Percentiles rank a stretch among this genome's conserved stretches.
These are phyloP conservation scores for Colletotrichum truncatum DNA, from an alignment of 2,329 filamentous ascomycete genomes.

Conservation along the genomic window DNA sequence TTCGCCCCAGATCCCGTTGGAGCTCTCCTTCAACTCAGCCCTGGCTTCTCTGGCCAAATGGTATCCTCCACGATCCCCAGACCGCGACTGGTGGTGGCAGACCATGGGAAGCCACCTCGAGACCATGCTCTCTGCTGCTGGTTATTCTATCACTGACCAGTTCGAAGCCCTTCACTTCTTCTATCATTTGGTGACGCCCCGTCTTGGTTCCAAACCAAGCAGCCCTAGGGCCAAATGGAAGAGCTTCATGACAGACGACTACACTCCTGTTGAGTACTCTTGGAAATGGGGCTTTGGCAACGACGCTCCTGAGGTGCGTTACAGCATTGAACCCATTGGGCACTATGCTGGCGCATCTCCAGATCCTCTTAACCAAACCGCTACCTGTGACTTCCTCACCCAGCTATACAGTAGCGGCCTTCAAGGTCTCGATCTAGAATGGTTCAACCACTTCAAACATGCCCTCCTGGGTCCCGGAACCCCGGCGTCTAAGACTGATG, in stretches of 20 bases:
- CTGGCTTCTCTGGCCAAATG: not conserved
- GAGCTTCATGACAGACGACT: constrained; percentile 51
- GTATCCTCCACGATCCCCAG: not conserved
- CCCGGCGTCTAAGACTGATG: not conserved
- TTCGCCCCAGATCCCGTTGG: not conserved
- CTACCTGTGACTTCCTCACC: constrained; percentile 13
- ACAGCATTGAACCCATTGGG: constrained; percentile 42
- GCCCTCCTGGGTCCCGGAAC: not conserved
- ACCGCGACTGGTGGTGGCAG: not conserved
- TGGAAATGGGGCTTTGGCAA: constrained; percentile 41
- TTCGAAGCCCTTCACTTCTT: not conserved
- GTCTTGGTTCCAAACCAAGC: not conserved
- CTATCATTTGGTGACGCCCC: not conserved
- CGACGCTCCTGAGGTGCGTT: constrained; percentile 38
- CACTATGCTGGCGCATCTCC: constrained; percentile 32
- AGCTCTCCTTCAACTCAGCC: not conserved
- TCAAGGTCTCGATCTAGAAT: constrained; percentile 29
- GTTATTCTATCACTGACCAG: not conserved
- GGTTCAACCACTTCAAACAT: constrained; percentile 31
- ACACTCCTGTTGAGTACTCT: constrained; percentile 45
- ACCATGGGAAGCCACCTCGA: not conserved
- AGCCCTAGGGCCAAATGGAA: constrained; percentile 35
- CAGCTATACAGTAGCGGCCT: not conserved
- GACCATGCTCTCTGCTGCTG: not conserved
- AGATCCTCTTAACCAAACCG: constrained; percentile 36